Evolutionary conservation across 805 yeast genomes (phyloP).

Genomic region (Brettanomyces naardenensis): DNA sequence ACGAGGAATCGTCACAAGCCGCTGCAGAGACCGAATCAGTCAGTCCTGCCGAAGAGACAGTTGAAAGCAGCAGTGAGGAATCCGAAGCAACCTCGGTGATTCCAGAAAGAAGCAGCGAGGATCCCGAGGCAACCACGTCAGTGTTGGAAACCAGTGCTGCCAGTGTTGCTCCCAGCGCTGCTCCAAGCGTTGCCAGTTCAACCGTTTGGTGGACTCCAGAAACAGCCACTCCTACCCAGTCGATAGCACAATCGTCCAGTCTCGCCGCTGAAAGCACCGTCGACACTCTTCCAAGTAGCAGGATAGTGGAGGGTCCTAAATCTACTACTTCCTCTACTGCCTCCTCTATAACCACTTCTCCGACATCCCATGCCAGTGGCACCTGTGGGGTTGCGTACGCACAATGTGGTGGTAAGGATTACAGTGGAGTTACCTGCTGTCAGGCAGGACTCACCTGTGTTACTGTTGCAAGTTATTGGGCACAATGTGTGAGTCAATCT

Average conservation of each 20-base stretch:
- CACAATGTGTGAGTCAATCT: conserved; percentile 21
- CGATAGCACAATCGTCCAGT: background rate
- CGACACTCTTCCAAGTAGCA: no score
- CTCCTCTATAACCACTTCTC: conserved; percentile 3
- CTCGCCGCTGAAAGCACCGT: no score
- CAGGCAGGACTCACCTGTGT: conserved; percentile 18
- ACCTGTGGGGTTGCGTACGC: conserved; percentile 21
- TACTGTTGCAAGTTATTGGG: conserved; percentile 21
- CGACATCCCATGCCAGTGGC: conserved; percentile 5
- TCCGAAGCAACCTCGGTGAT: background rate
- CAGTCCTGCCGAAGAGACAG: background rate
- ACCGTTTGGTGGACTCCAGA: conserved; percentile 5
- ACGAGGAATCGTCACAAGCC: conserved; percentile 1
- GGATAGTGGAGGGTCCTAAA: conserved; percentile 3
- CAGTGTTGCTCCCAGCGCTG: background rate
- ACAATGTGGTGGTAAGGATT: conserved; percentile 25
- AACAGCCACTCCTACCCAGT: background rate
- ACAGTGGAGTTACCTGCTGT: conserved; percentile 21
- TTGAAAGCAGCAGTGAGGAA: background rate
- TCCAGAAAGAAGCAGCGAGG: conserved; percentile 1
- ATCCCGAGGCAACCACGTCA: conserved; percentile 1
- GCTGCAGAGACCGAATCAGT: conserved; percentile 4
- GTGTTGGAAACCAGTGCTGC: background rate
- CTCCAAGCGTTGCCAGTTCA: conserved; percentile 5
- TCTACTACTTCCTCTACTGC: conserved; percentile 7